Evolutionary conservation across 164 flowering plant species (phyloP), one percentile per base, ranked within the genome.

Genomic region (Umbilicus rupestris): DNA sequence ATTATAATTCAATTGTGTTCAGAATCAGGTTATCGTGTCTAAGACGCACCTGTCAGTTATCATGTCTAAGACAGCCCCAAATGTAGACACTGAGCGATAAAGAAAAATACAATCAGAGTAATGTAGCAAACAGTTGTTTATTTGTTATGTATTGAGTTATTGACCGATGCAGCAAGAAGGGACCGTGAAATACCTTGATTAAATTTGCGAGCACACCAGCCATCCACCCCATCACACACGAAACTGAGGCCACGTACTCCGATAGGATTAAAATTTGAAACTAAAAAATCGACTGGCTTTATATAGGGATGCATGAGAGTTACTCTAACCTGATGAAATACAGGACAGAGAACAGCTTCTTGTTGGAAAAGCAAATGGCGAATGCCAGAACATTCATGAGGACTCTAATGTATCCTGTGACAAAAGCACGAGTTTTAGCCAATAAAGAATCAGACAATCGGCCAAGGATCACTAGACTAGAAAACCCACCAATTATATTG

Each of bases 21-120:
- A 7, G n/a, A n/a, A n/a, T n/a, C n/a, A n/a, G n/a, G n/a, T n/a
- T n/a, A n/a, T n/a, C n/a, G n/a, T n/a, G n/a, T n/a, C n/a, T n/a
- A n/a, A n/a, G n/a, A 15, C 60, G 33, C 62, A 90, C 98, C 94
- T 94, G 81, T 94, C 99, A 7, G 96, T 91, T 44, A 94, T 89
- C 95, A 94, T 94, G 84, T 91, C 99, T 78, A 94, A 80, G 47
- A 94, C 97, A 73, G 97, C 96, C 73, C 97, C 99, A 78, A 91
- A 91, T 7, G 96, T 94, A 35, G 96, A 91, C 65, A 88, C 93
- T 91, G 92, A 73, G 67, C n/a, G n/a, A n/a, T n/a, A 39, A 2
- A 55, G 28, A 11, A 1, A 39, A 35, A 63, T 28, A 15, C 14
- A 17, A 20, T 55, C 60, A 55, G n/a, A 30, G 19, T n/a, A 19